Evolutionary conservation across 306 rosid genomes (phyloP), one percentile per base, ranked within the genome.

Genomic region (Rosa persica): DNA sequence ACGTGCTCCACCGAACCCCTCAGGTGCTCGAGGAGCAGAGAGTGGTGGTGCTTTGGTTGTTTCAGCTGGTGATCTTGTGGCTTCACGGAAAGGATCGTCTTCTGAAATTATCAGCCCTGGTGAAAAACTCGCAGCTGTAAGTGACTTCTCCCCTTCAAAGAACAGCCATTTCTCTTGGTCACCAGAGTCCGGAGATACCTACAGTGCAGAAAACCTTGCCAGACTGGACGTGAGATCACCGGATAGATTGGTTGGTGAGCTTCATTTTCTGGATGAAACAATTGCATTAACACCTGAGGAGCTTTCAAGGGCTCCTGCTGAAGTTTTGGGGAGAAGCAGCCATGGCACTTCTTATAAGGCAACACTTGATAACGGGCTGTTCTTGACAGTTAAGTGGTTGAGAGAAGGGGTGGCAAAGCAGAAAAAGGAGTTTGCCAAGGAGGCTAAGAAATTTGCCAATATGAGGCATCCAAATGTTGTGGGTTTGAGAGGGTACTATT

Each of bases 391-490:
- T 38, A 96, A 96, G 91, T 96, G 99, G 99, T 79, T 96, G 89
- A 89, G 94, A 68, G 99, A 96, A 93, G 99, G 99, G 47, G 96
- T 96, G 70, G 99, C 99, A 3, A 96, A 93, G 81, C 98, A 89
- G 87, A 93, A 97, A 76, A 96, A 93, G 83, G 99, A 96, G 82
- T 96, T 96, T 72, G 92, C 92, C 16, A 96, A 91, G 89, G 99
- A 96, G 89, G 97, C 93, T 20, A 91, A 93, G 48, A 96, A 96
- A 67, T 93, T 96, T 82, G 85, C 97, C n/a, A 96, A 93, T 85
- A 93, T 93, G 68, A 86, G 99, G 80, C 99, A 96, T 82, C 99
- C 99, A 17, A 96, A 96, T 71, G 96, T 96, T 49, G 99, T 91
- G 25, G 97, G 98, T 70, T 82, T 96, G 84, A 90, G 89, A 88